Base-by-base conservation (phyloP, 2,329 filamentous ascomycete species). In the Cercospora sp. region DNA sequence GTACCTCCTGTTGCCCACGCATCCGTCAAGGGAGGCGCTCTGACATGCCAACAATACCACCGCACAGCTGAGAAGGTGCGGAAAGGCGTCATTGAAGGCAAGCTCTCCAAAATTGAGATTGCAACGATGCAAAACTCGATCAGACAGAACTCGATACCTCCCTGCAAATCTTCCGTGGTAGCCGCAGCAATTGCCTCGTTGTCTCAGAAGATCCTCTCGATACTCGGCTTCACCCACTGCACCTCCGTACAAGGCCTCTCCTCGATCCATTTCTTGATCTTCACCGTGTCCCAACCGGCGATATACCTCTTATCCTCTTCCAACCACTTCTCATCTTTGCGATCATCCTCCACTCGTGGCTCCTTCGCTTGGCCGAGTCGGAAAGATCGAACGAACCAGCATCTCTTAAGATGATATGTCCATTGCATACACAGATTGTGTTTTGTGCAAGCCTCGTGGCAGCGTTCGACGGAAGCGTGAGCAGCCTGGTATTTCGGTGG, bases 401-500 rank as follows among this genome's bases (percentile, higher is more conserved):
- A 73, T 28, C 40, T 58, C 43, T 66, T 65, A 10, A 70, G 71
- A 49, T 74, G 73, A 53, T 75, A 77, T 1, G 75, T 73, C 70
- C 76, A 81, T 70, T 82, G 80, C 45, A 80, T 78, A 63, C 80
- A 82, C 0, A 32, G 61, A 1, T 65, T 26, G 10, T 61, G 61
- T 1, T 61, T 40, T 53, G 82, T 78, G 71, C 86, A 88, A 10
- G 85, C 84, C 55, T 79, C 80, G 5, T 81, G 79, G 72, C 79
- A 80, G 16, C 75, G 73, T 3, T 77, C 71, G 51, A 77, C 65
- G 9, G 76, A 80, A 8, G 51, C 61, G 63, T 80, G 76, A 76
- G 73, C n/a, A 3, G 73, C 70, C 2, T 73, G 73, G 12, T 76
- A 71, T 16, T 72, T 69, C 12, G 75, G 72, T 26, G 72, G 72